phyloP scores from a whole-genome alignment of 2,329 filamentous ascomycete genomes.

The Aureobasidium melanogenum region DNA sequence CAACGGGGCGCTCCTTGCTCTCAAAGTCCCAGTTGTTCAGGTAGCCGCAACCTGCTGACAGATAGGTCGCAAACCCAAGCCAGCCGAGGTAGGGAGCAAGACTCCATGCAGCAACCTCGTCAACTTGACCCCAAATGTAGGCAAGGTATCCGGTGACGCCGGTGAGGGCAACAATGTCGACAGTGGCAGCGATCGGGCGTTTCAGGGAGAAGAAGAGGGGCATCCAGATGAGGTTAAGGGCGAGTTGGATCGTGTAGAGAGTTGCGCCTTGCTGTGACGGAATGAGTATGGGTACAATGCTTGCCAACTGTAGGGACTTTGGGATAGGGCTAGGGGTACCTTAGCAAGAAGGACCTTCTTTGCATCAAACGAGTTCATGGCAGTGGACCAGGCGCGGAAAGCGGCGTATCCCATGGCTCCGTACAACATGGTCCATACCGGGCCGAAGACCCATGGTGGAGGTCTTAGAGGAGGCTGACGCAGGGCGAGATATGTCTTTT shows the following conservation, averaged over 20 bases:
- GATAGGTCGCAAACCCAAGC: slow-evolving; percentile 80
- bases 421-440: slow-evolving; percentile 52
- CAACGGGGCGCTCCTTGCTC: slow-evolving; percentile 19
- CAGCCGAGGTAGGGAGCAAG: slow-evolving; percentile 77
- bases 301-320: no score
- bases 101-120: slow-evolving; percentile 62
- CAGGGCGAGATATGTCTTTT: slow-evolving; percentile 55
- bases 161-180: slow-evolving; percentile 64
- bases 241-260: slow-evolving; percentile 79
- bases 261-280: slow-evolving; percentile 52
- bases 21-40: slow-evolving; percentile 33
- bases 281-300: neutral
- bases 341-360: slow-evolving; percentile 51
- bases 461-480: slow-evolving; percentile 53
- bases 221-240: slow-evolving; percentile 81
- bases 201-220: slow-evolving; percentile 81
- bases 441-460: slow-evolving; percentile 49
- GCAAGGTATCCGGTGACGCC: slow-evolving; percentile 66
- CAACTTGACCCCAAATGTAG: slow-evolving; percentile 67
- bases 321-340: slow-evolving; percentile 22
- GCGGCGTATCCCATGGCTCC: slow-evolving; percentile 80
- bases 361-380: slow-evolving; percentile 50
- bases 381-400: slow-evolving; percentile 62
- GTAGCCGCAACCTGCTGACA: slow-evolving; percentile 48
- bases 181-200: slow-evolving; percentile 63